These are phyloP conservation scores for Phylloporus sp. DNA, from an alignment of 768 basidiomycete genomes.

Conservation along the genomic window DNA sequence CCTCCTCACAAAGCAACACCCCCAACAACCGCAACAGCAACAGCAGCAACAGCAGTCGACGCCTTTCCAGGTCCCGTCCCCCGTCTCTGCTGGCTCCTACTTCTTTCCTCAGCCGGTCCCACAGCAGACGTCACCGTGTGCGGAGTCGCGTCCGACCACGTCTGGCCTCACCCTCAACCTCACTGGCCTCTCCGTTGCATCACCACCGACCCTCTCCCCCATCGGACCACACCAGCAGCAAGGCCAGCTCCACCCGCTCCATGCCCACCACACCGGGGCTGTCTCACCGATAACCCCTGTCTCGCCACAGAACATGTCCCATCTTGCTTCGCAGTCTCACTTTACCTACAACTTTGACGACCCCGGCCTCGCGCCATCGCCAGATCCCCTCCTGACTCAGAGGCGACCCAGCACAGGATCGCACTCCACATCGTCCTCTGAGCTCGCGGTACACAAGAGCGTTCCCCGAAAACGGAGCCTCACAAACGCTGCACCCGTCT, in stretches of 20 bases:
- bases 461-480: constrained; percentile 69
- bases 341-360: constrained; percentile 53
- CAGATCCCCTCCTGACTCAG: constrained; percentile 28
- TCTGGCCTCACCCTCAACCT: constrained; percentile 60
- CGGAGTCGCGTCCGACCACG: constrained; percentile 14
- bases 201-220: constrained; percentile 63
- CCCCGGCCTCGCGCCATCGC: constrained; percentile 27
- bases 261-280: constrained; percentile 47
- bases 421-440: constrained; percentile 45
- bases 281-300: constrained; percentile 59
- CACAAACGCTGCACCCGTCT: constrained; percentile 40
- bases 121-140: constrained; percentile 15
- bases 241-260: constrained; percentile 52
- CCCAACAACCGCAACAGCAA: no score
- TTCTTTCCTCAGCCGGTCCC: constrained; percentile 19
- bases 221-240: constrained; percentile 44
- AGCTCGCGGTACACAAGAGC: constrained; percentile 43
- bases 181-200: constrained; percentile 60
- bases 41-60: constrained; percentile 7
- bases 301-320: constrained; percentile 44
- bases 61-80: constrained; percentile 26
- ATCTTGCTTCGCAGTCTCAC: constrained; percentile 40
- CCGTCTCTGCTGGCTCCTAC: constrained; percentile 22
- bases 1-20: no score
- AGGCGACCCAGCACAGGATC: constrained; percentile 37